Conservation (phyloP, 208 protist species). For the Acanthamoeba culbertsoni region DNA sequence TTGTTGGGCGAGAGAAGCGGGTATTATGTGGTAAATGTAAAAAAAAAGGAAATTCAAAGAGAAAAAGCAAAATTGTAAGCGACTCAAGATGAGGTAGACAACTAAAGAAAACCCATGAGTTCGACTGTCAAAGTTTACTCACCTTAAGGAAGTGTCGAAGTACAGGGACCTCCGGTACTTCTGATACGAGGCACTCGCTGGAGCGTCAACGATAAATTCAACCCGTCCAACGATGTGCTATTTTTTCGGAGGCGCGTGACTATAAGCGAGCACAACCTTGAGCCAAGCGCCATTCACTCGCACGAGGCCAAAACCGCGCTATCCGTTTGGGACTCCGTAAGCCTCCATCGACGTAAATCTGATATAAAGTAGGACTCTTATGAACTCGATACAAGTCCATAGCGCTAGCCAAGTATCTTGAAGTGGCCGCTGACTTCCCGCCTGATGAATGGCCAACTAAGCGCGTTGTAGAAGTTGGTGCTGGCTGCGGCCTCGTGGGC, state of each 20-base stretch:
- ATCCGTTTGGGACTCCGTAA: neutral
- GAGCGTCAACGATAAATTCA: conserved; percentile 18
- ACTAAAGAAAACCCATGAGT: too few relatives aligned
- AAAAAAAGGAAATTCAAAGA: too few relatives aligned
- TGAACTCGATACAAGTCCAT: neutral
- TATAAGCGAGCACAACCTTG: neutral
- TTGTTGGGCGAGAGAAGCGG: too few relatives aligned
- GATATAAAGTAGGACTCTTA: neutral
- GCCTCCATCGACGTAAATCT: neutral
- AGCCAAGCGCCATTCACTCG: neutral
- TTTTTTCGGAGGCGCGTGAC: neutral
- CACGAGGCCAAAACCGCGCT: conserved; percentile 50
- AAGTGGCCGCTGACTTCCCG: neutral
- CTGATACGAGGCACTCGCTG: conserved; percentile 1
- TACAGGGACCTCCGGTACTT: neutral
- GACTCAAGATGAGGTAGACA: too few relatives aligned
- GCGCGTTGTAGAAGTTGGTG: conserved; percentile 38
- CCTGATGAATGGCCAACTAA: neutral
- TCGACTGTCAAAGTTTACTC: too few relatives aligned
- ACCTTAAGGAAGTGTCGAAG: neutral
- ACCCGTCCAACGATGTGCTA: neutral
- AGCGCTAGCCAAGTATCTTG: conserved; percentile 48
- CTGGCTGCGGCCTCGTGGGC: conserved; percentile 45
- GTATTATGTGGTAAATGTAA: too few relatives aligned
- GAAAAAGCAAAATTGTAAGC: too few relatives aligned